Base-by-base conservation (phyloP, 805 yeast species). In the Candida rishiriensis region DNA sequence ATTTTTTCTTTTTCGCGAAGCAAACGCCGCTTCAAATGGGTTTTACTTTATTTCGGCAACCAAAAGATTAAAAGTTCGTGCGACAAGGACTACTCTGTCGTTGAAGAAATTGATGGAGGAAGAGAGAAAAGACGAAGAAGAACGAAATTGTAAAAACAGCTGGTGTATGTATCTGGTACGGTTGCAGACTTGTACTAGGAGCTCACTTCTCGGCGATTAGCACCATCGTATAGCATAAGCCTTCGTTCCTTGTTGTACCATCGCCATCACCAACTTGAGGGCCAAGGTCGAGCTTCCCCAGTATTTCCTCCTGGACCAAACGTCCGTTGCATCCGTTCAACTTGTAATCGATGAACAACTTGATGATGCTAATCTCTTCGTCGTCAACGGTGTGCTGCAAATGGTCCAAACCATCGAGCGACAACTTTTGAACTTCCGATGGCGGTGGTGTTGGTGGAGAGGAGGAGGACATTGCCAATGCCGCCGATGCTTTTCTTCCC, bases 271-370 rank as follows among this genome's bases (percentile, higher is more conserved):
- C 41, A 18, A 30, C 33, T 3, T 5, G 10, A 7, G 26, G 26
- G 7, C 26, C 7, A 7, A 21, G 26, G 13, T 30, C 10, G 14
- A 33, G 34, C 15, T 21, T 42, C 39, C 37, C 36, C 10, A 50
- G 44, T 10, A 51, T 42, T 34, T 48, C 46, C 15, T 45, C 18
- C 34, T 46, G 53, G 11, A 57, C 56, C n/a, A 54, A 18, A 10
- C 43, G 34, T 10, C 64, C 62, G 16, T 47, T 28, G 18, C 49
- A 41, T 1, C 66, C 65, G 41, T 58, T 51, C 38, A 59, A 35
- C 44, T 63, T 62, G 48, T 64, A 64, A 41, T 61, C 65, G 28
- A 64, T 47, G 46, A 63, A 63, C n/a, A 60, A 44, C 36, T 57
- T 59, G 28, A 57, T 46, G 29, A 64, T 39, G 4, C 50, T 42